These are phyloP conservation scores for Aspergillus costaricaensis DNA, from an alignment of 2,329 filamentous ascomycete species.

Conservation along the genomic window DNA sequence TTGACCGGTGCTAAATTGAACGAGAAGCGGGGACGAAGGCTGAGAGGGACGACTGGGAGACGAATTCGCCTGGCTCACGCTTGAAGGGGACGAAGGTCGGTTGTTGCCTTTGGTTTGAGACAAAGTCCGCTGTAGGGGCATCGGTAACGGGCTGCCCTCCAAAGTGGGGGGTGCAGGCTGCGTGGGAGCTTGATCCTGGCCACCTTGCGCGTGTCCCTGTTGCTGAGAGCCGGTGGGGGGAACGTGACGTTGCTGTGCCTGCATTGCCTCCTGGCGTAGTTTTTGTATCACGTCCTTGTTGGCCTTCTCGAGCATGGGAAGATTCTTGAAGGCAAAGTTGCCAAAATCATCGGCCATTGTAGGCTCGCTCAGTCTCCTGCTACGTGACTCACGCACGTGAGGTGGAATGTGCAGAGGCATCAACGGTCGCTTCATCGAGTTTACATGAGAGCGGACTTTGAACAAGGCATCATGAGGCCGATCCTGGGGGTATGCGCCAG, in stretches of 20 bases:
- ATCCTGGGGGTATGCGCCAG: conserved; percentile 73
- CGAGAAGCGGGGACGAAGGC: conserved; percentile 85
- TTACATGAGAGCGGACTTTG: conserved; percentile 82
- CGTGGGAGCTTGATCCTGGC: conserved; percentile 24
- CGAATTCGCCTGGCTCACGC: conserved; percentile 74
- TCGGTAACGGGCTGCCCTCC: conserved; percentile 82
- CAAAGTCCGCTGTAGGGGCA: conserved; percentile 76
- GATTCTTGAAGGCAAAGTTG: conserved; percentile 93
- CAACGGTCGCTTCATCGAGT: conserved; percentile 81
- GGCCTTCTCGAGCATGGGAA: conserved; percentile 93
- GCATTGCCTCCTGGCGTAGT: conserved; percentile 85
- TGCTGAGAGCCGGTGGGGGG: conserved; percentile 30
- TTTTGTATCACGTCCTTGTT: conserved; percentile 99
- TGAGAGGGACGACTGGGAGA: conserved; percentile 86
- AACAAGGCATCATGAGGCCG: conserved; percentile 93
- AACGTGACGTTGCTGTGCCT: conserved; percentile 59
- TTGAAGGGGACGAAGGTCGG: conserved; percentile 83
- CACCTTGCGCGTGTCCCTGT: conserved; percentile 23
- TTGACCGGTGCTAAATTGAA: conserved; percentile 88
- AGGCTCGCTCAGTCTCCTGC: conserved; percentile 85
- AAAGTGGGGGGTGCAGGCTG: conserved; percentile 69
- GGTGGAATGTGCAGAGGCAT: conserved; percentile 97
- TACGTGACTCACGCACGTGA: conserved; percentile 89
- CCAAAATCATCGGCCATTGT: conserved; percentile 90
- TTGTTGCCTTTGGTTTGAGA: conserved; percentile 78